phyloP scores from a whole-genome alignment of 495 filamentous ascomycete genomes.

The Daldinia decipiens region DNA sequence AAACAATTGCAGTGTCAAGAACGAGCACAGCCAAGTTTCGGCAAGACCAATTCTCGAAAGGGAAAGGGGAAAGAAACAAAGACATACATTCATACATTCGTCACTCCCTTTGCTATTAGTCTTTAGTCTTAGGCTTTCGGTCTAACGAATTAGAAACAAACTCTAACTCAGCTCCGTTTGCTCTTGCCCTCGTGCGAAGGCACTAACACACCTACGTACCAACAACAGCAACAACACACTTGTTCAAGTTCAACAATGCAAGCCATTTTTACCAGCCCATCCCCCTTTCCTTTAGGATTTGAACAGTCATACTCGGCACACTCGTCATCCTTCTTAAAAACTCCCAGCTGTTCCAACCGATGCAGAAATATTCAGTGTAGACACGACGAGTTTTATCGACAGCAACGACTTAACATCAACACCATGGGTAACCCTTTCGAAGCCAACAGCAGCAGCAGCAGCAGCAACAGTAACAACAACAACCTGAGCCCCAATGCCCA shows the following conservation, averaged over 20 bases:
- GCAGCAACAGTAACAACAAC: neutral
- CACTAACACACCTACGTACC: neutral
- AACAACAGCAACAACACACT: neutral
- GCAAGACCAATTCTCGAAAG: neutral
- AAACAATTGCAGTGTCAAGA: too few relatives aligned
- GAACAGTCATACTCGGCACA: neutral
- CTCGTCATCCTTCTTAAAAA: conserved; percentile 12
- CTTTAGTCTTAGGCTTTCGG: neutral
- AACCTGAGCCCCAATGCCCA: neutral
- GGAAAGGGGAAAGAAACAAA: neutral
- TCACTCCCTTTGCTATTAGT: neutral
- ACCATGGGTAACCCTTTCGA: conserved; percentile 36
- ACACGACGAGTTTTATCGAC: conserved; percentile 17
- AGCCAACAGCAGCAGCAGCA: too few relatives aligned
- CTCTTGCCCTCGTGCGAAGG: neutral
- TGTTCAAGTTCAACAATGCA: neutral
- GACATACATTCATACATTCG: neutral
- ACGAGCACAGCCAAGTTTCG: too few relatives aligned
- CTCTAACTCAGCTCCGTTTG: neutral
- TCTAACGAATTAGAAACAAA: neutral
- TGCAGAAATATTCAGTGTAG: conserved; percentile 14
- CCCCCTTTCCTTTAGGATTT: neutral
- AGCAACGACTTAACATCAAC: conserved; percentile 1
- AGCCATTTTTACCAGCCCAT: neutral
- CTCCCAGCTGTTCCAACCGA: conserved; percentile 11